A percentile compares a stretch with the other conserved stretches of the same genome.
Conservation (phyloP, 306 rosid genomes). For the Lablab purpureus region DNA sequence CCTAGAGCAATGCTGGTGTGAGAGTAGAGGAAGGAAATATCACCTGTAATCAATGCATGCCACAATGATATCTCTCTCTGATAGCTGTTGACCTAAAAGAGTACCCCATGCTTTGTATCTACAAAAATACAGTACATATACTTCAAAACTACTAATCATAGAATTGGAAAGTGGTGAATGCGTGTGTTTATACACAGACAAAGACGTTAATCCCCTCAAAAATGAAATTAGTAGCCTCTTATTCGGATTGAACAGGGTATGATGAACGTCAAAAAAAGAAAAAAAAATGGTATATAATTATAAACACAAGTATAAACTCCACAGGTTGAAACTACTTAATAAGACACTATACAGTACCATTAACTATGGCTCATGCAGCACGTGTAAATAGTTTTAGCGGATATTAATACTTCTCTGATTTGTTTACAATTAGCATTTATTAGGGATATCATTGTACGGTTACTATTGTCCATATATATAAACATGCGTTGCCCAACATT, state of each 20-base stretch:
- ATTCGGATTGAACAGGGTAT: constrained; percentile 11
- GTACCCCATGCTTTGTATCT: constrained; percentile 97
- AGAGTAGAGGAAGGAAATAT: constrained; percentile 12
- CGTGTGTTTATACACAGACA: neutral
- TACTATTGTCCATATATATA: neutral
- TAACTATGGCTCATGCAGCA: neutral
- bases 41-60: constrained; percentile 98
- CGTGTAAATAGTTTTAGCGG: neutral
- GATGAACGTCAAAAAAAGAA: constrained; percentile 15
- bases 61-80: constrained; percentile 91
- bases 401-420: neutral
- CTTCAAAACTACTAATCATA: constrained; percentile 38
- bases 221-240: constrained; percentile 25
- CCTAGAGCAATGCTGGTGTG: neutral
- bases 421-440: neutral
- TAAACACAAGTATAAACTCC: neutral
- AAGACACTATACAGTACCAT: neutral
- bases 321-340: constrained; percentile 37
- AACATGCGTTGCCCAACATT: neutral
- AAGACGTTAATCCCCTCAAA: constrained; percentile 22
- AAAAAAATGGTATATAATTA: neutral
- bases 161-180: constrained; percentile 2
- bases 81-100: constrained; percentile 87
- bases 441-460: neutral
- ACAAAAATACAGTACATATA: constrained; percentile 45